A percentile compares a stretch with the other conserved stretches of the same genome.
Evolutionary conservation across 192 early-diverging fungal species (phyloP).

Genomic region (Obelidium mucronatum): DNA sequence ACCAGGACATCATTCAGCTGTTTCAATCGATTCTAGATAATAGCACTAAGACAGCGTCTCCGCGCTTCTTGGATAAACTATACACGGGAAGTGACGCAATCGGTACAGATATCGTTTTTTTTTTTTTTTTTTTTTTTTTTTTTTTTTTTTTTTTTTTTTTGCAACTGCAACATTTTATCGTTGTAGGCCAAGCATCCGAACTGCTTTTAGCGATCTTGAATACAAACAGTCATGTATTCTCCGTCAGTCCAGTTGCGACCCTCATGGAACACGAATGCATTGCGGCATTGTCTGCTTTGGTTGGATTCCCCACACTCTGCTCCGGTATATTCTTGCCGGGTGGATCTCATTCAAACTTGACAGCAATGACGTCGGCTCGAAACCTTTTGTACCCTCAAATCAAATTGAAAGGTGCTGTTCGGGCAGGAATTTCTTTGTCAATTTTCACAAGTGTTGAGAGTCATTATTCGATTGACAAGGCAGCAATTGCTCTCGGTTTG

Average conservation of each 20-base stretch:
- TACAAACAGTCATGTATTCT: slow-evolving; percentile 81
- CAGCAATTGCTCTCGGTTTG: slow-evolving; percentile 73
- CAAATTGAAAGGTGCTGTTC: slow-evolving; percentile 35
- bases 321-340: slow-evolving; percentile 76
- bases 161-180: background rate
- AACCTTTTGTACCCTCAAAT: slow-evolving; percentile 70
- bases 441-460: slow-evolving; percentile 75
- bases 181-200: slow-evolving; percentile 57
- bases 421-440: slow-evolving; percentile 43
- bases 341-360: slow-evolving; percentile 77
- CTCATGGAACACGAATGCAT: slow-evolving; percentile 74
- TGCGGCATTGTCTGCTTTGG: slow-evolving; percentile 37
- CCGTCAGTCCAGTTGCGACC: slow-evolving; percentile 73
- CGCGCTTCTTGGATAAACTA: slow-evolving; percentile 82
- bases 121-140: background rate
- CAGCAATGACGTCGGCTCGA: slow-evolving; percentile 79
- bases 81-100: slow-evolving; percentile 80
- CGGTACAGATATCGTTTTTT: slow-evolving; percentile 54
- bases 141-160: background rate
- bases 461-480: slow-evolving; percentile 81
- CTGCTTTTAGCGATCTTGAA: slow-evolving; percentile 74
- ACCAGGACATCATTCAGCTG: background rate
- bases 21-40: background rate
- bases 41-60: slow-evolving; percentile 67
- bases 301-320: slow-evolving; percentile 42